Base-by-base conservation (phyloP, 106 monocot species). In the Dendrobium catenatum region DNA sequence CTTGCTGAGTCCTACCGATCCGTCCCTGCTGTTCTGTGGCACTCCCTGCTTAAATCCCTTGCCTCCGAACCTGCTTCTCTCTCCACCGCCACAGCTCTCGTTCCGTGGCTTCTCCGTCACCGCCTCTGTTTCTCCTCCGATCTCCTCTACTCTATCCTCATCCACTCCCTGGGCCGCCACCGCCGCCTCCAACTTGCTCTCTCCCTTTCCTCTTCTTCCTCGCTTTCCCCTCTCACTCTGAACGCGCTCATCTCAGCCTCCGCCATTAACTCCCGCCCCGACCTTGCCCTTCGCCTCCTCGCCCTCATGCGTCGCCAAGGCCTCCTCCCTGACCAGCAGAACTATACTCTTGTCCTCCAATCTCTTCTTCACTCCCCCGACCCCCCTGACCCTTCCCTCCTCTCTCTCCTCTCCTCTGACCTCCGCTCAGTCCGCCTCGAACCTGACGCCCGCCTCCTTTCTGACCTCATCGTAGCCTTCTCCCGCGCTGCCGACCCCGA, bases 171-270 rank as follows among this genome's bases (percentile, higher is more conserved):
- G 79, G 89, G 89, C 81, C 81, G 80, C 55, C 84, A 83, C 56
- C 87, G 86, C 67, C 85, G 77, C 66, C 84, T 87, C 79, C 47
- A 77, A 70, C 75, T 82, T 29, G 37, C 83, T 24, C 40, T 82
- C 80, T 76, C 84, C 55, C 51, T 78, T 20, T 66, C 83, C 31
- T 42, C 79, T 31, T 80, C 85, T 43, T 10, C 75, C 27, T 83
- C 97, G 37, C 85, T 91, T n/a, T 93, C 94, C 40, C 88, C 94
- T 0, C 86, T 92, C 67, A 87, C 91, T 43, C 89, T 91, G 88
- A 98, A 94, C 77, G 91, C 98, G 72, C 87, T 98, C 61, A 75
- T 98, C 80, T 93, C 93, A 13, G 88, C 92, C 64, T 85, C 88
- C 24, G 94, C 91, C 22, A 55, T 84, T 68, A 75, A 72, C 78